Evolutionary conservation across 257 asterid genomes (phyloP).

Genomic region (Solanum chiquidenum): DNA sequence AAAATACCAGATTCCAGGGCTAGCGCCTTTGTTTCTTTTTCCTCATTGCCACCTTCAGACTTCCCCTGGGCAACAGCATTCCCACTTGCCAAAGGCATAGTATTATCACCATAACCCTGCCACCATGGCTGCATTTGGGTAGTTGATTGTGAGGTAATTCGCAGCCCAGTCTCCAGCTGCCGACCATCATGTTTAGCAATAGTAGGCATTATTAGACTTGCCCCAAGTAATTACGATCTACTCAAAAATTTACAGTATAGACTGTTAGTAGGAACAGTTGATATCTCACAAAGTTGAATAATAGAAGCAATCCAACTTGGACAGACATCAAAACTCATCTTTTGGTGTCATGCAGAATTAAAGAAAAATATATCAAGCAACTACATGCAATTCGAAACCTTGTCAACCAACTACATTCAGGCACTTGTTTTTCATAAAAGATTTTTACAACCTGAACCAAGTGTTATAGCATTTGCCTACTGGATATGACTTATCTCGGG

Average conservation of each 20-base stretch:
- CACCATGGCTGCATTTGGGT: constrained; percentile 59
- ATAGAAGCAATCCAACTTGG: background rate
- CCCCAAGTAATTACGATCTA: constrained; percentile 17
- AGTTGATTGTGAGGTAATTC: constrained; percentile 26
- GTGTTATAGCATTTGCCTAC: background rate
- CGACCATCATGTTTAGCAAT: constrained; percentile 37
- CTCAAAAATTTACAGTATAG: constrained; percentile 8
- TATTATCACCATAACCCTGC: constrained; percentile 47
- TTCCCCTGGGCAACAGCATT: constrained; percentile 16
- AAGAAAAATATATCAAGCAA: background rate
- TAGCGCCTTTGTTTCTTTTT: constrained; percentile 12
- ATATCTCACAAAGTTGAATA: background rate
- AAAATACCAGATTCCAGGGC: constrained; percentile 38
- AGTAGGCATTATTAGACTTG: constrained; percentile 52
- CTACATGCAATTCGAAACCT: background rate
- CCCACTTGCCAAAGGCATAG: constrained; percentile 28
- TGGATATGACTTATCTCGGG: background rate
- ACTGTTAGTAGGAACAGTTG: background rate
- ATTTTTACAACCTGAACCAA: background rate
- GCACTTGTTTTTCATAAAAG: background rate
- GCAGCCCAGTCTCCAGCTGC: constrained; percentile 34
- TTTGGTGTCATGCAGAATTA: background rate
- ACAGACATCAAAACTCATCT: background rate
- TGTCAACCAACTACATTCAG: background rate
- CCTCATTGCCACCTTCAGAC: constrained; percentile 23